Conservation (phyloP, 2,329 filamentous ascomycete genomes). For the Mycosphaerelloides madeirae region DNA sequence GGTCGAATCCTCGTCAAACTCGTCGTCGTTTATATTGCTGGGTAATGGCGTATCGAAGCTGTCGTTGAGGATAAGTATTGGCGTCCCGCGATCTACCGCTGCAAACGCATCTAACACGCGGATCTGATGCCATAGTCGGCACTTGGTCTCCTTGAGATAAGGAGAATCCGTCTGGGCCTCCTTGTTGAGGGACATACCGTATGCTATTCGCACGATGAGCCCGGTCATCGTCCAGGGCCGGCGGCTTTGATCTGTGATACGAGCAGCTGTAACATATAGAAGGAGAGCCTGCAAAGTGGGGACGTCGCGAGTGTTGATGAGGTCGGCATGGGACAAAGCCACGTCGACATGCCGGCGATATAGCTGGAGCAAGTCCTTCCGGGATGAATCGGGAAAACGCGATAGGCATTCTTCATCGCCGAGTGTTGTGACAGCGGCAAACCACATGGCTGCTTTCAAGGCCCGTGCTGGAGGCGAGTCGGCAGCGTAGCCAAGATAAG, state of each 20-base stretch:
- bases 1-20: constrained; percentile 23
- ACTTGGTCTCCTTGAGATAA: constrained; percentile 26
- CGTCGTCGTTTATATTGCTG: constrained; percentile 27
- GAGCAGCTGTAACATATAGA: constrained; percentile 20
- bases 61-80: constrained; percentile 14
- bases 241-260: constrained; percentile 21
- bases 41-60: constrained; percentile 22
- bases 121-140: constrained; percentile 28
- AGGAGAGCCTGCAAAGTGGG: constrained; percentile 25
- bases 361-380: constrained; percentile 19
- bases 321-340: constrained; percentile 25
- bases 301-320: constrained; percentile 26
- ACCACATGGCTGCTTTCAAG: constrained; percentile 26
- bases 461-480: constrained; percentile 17
- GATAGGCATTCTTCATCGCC: constrained; percentile 24
- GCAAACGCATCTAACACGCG: constrained; percentile 25
- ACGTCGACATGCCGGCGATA: constrained; percentile 25
- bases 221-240: constrained; percentile 27
- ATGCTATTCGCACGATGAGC: constrained; percentile 27
- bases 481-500: constrained; percentile 21
- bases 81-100: constrained; percentile 25
- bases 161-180: constrained; percentile 18
- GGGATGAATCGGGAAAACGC: constrained; percentile 11
- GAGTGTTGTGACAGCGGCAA: constrained; percentile 28
- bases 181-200: constrained; percentile 25